phyloP scores from a whole-genome alignment of 2,329 filamentous ascomycete species.

The Onygena corvina region DNA sequence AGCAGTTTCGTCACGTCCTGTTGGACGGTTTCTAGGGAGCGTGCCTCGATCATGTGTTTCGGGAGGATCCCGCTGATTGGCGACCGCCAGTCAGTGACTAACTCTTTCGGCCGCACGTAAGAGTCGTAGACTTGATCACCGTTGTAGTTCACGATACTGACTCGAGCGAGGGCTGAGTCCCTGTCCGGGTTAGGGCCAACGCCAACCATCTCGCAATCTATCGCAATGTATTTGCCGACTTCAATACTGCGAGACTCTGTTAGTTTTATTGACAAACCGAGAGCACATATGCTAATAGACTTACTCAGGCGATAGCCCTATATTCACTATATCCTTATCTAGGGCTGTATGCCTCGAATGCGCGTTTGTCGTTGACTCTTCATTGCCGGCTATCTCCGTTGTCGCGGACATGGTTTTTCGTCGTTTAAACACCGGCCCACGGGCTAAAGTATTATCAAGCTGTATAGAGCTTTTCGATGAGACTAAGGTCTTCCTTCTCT shows the following conservation, averaged over 20 bases:
- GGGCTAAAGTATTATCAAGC: not conserved
- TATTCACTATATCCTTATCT: constrained; percentile 44
- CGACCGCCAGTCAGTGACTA: constrained; percentile 83
- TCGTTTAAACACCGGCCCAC: constrained; percentile 8
- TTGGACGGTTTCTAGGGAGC: constrained; percentile 67
- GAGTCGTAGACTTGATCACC: constrained; percentile 88
- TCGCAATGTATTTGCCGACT: constrained; percentile 76
- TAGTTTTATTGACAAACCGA: constrained; percentile 8
- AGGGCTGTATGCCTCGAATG: constrained; percentile 1
- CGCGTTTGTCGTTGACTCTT: not conserved
- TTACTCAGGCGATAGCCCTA: constrained; percentile 43
- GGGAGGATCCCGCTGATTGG: constrained; percentile 69
- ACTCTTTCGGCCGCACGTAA: constrained; percentile 66
- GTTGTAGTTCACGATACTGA: constrained; percentile 87
- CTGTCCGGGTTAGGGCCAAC: constrained; percentile 51
- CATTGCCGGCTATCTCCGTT: not conserved
- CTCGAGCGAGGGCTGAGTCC: constrained; percentile 67
- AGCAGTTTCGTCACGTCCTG: constrained; percentile 57
- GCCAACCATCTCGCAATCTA: constrained; percentile 98
- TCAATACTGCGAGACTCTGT: constrained; percentile 42
- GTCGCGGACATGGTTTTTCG: constrained; percentile 8
- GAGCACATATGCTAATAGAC: constrained; percentile 16
- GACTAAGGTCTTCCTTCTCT: constrained; percentile 12
- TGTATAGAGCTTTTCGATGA: not conserved
- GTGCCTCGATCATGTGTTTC: constrained; percentile 56